Base-by-base conservation (phyloP, 345 rosid genomes). In the Triadica sebifera region DNA sequence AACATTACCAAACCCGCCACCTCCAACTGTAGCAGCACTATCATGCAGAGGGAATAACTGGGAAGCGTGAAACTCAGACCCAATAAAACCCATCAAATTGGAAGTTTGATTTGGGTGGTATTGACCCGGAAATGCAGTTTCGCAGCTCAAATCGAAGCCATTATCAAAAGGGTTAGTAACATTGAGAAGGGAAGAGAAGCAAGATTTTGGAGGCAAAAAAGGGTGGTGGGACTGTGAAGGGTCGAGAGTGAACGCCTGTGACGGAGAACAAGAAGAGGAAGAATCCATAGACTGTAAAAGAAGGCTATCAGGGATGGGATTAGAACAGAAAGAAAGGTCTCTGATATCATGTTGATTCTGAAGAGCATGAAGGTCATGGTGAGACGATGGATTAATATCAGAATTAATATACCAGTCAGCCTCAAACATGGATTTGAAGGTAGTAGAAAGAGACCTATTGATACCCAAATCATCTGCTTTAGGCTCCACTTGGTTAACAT, bases 391-490 rank as follows among this genome's bases (percentile, higher is more conserved):
- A 74, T 82, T 80, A 12, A 69, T 19, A 74, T 66, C 5, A 59
- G 76, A 49, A 74, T 73, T 65, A 72, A 78, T 78, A 79, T 76
- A 84, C 79, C 96, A 87, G 75, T 92, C 96, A 47, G 81, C 19
- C 49, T 90, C 96, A 52, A 92, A 89, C 87, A 90, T 81, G 77
- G 97, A 86, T 73, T 87, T 90, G 83, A 86, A 88, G 34, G 34
- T 29, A 47, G 80, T 79, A 47, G 90, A 73, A 38, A 70, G 63
- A 66, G 86, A 71, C 51, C 61, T 78, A 74, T 64, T n/a, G 74
- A 85, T 75, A 63, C 73, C 53, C 6, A 82, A 47, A 55, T 78
- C 87, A 4, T 72, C 86, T 10, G 58, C 84, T 78, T 76, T 76
- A 39, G 52, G 50, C 29, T 73, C 80, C 11, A 47, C 61, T 25